A percentile compares a stretch with the other conserved stretches of the same genome.
Evolutionary conservation across 345 rosid genomes (phyloP).

Genomic region (Melaleuca quinquenervia): DNA sequence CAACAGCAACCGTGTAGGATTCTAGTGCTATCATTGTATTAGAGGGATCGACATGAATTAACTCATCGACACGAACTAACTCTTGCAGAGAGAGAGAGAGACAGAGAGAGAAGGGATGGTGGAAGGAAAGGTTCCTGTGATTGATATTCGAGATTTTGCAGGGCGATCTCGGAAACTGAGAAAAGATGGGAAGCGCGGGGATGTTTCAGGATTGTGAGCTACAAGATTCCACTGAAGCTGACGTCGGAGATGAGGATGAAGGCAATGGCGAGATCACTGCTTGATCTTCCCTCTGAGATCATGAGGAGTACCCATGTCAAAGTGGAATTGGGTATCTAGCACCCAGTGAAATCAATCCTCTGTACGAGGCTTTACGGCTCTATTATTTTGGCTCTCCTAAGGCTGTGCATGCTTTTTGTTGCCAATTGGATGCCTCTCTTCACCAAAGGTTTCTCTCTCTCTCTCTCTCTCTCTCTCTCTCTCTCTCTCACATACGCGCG

Average conservation of each 20-base stretch:
- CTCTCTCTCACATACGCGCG: too few species aligned
- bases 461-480: too few species aligned
- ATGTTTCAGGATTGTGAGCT: conserved; percentile 66
- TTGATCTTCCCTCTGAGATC: conserved; percentile 52
- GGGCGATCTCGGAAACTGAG: conserved; percentile 21
- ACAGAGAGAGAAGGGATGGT: too few species aligned
- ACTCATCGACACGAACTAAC: too few species aligned
- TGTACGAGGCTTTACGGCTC: conserved; percentile 73
- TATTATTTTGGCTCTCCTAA: conserved; percentile 49
- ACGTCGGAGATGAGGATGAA: conserved; percentile 66
- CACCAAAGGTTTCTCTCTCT: conserved; percentile 37
- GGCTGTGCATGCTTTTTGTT: conserved; percentile 52
- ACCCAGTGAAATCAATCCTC: conserved; percentile 44
- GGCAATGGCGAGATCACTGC: conserved; percentile 35
- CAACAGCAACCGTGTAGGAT: not conserved
- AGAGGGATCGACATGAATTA: not conserved
- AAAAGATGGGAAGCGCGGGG: conserved; percentile 61
- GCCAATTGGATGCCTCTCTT: conserved; percentile 50
- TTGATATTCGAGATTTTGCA: conserved; percentile 38
- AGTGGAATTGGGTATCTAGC: conserved; percentile 66
- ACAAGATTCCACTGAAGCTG: conserved; percentile 21
- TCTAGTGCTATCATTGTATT: not conserved
- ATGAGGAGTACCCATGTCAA: conserved; percentile 44
- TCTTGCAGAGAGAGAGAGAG: too few species aligned
- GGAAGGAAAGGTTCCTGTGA: conserved; percentile 12